phyloP scores from a whole-genome alignment of 805 yeast species.

The Scheffersomyces coipomensis region DNA sequence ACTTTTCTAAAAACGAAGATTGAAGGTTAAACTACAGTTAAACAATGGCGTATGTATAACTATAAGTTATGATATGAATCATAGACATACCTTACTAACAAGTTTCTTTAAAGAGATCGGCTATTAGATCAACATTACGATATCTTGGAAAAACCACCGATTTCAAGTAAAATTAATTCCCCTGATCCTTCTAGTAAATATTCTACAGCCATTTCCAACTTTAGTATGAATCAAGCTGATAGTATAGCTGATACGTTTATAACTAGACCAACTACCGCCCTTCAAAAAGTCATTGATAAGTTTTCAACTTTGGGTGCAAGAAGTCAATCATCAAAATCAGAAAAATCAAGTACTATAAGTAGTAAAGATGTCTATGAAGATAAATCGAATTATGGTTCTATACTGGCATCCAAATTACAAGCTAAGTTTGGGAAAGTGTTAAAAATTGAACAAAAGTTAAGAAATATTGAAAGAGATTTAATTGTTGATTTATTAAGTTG shows the following conservation, averaged over 20 bases:
- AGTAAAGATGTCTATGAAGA: not conserved
- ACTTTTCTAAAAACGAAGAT: too few relatives aligned
- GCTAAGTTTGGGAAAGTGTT: conserved; percentile 19
- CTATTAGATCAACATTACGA: not conserved
- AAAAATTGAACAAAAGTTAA: conserved; percentile 36
- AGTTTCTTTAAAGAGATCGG: too few relatives aligned
- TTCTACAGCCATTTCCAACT: conserved; percentile 7
- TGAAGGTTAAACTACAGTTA: too few relatives aligned
- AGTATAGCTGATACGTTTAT: conserved; percentile 8
- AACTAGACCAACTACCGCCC: conserved; percentile 20
- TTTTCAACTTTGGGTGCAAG: conserved; percentile 3
- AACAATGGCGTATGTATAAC: too few relatives aligned
- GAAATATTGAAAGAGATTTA: conserved; percentile 35
- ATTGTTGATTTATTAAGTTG: conserved; percentile 41
- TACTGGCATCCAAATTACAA: conserved; percentile 9
- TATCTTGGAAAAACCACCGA: not conserved
- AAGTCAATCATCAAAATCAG: not conserved
- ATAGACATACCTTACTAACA: too few relatives aligned
- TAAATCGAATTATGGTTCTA: not conserved
- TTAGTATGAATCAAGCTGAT: conserved; percentile 8
- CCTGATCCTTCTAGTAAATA: conserved; percentile 7
- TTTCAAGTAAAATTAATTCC: not conserved
- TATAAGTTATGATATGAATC: not conserved
- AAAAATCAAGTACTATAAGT: not conserved
- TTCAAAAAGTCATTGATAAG: conserved; percentile 18